These are phyloP conservation scores for Leccinum pallidistipes DNA, from an alignment of 1,284 basidiomycete genomes.

Conservation along the genomic window DNA sequence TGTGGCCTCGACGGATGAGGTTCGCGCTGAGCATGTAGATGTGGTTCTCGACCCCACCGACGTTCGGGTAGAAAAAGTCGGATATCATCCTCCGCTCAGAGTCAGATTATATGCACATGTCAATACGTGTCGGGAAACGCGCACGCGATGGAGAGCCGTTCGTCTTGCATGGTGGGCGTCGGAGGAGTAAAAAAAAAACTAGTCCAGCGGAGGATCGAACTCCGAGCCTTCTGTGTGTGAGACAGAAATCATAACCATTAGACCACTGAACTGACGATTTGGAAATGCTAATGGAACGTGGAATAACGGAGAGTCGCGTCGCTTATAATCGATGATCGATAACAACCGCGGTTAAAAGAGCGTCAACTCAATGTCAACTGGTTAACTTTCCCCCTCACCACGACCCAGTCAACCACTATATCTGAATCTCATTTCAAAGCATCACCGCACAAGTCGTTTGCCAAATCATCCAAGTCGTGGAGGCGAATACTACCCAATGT, in stretches of 20 bases:
- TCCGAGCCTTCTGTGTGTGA: slow-evolving; percentile 46
- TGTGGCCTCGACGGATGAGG: slow-evolving; percentile 84
- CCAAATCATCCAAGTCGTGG: background rate
- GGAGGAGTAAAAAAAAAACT: slow-evolving; percentile 22
- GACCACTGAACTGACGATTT: slow-evolving; percentile 36
- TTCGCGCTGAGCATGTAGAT: slow-evolving; percentile 92
- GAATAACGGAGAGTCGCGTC: background rate
- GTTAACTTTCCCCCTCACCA: too few relatives aligned
- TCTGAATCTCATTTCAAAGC: too few relatives aligned
- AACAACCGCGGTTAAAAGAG: too few relatives aligned
- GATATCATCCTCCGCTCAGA: slow-evolving; percentile 76
- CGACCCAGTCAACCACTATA: too few relatives aligned
- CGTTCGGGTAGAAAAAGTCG: slow-evolving; percentile 95
- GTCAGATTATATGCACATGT: background rate
- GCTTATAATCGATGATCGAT: too few relatives aligned
- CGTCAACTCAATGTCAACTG: too few relatives aligned
- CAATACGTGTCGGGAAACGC: slow-evolving; percentile 1
- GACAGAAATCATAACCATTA: slow-evolving; percentile 49
- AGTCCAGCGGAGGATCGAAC: slow-evolving; percentile 47
- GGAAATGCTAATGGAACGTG: background rate
- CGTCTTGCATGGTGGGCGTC: slow-evolving; percentile 25
- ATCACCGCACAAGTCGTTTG: background rate
- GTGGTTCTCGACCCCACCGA: slow-evolving; percentile 97
- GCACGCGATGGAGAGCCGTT: slow-evolving; percentile 31
- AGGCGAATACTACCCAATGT: background rate